Evolutionary conservation across 2,329 filamentous ascomycete genomes (phyloP), one percentile per base, ranked within the genome.

Genomic region (Penicillium sp.): DNA sequence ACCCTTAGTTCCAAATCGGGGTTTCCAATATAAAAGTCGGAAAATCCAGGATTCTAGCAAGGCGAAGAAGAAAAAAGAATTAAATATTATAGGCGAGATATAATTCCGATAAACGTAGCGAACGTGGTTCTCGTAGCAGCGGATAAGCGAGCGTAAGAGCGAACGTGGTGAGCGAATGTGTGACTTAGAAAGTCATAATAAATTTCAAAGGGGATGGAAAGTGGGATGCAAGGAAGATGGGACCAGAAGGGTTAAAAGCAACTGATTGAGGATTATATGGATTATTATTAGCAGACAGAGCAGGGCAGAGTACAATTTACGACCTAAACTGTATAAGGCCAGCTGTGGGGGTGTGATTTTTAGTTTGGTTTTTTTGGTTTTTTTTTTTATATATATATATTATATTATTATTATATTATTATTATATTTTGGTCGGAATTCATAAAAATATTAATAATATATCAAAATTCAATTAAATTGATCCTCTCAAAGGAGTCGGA

Each of bases 91-190:
- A 58, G 31, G 31, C 31, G 31, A 65, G 70, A 72, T 35, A n/a
- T 35, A 48, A 48, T 48, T 36, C 45, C 45, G 13, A 17, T 44
- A 66, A 67, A 66, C 67, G 72, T 75, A 75, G 73, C 73, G 73
- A 75, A 70, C 67, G 73, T 75, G 66, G 65, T 70, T 70, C 67
- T 70, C 66, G 69, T 70, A 66, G 67, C 66, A 68, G 71, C 64
- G 67, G 63, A 61, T 71, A 73, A 50, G 71, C 71, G 71, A 74
- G 68, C 68, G 70, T 73, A 66, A 65, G 62, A 69, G 71, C 71
- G 72, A 75, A 68, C 68, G 73, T 71, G 66, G 62, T 67, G 69
- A 72, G 69, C 69, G 71, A 72, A 68, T 70, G 68, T 68, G 63
- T 45, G 63, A 62, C 62, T 66, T 66, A 72, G 64, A 64, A 57